Base-by-base conservation (phyloP, 108 stramenopile genomes). In the Pseudonitzschia multiseries region DNA sequence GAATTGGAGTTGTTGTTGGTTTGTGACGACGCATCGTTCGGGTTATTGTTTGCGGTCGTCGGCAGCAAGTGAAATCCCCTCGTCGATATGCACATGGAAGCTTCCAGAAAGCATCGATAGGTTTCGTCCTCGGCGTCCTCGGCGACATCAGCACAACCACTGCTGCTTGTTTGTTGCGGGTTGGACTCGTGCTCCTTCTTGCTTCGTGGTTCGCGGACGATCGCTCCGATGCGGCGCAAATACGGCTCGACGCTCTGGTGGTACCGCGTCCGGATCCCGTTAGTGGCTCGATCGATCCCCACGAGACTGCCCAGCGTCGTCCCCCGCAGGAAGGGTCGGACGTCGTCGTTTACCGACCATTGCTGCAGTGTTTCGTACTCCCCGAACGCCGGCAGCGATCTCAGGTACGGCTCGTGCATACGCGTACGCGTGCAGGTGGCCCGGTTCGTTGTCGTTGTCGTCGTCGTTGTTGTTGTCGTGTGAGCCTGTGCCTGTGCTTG, bases 41-140 rank as follows among this genome's bases (percentile, higher is more conserved):
- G 4, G 28, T 53, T 0, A n/a, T 69, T 21, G 0, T 29, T 32
- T 13, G 41, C 51, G 29, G 26, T 42, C 15, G 26, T 42, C 15
- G 53, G 51, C 22, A 32, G 26, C 46, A 89, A 68, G 74, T 94
- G 93, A 85, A 94, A 94, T 21, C 87, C 89, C 46, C 93, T 66
- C 0, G 93, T 91, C 4, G 90, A 89, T 52, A 94, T 81, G 48
- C 86, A 87, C 77, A 81, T 82, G 69, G 86, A 89, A 3, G 87
- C 87, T 65, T 74, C 50, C 26, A 80, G 63, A 75, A 94, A 91
- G 4, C 61, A 24, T 27, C 76, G 64, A 61, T 76, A 81, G 40
- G 44, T 53, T n/a, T 42, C 27, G 64, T 61, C 64, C 51, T 28
- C 29, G 18, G 54, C 36, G 59, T 65, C 78, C 57, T 60, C 62